These are phyloP conservation scores for Nicotiana benthamiana DNA, from an alignment of 257 asterid species.

Conservation along the genomic window DNA sequence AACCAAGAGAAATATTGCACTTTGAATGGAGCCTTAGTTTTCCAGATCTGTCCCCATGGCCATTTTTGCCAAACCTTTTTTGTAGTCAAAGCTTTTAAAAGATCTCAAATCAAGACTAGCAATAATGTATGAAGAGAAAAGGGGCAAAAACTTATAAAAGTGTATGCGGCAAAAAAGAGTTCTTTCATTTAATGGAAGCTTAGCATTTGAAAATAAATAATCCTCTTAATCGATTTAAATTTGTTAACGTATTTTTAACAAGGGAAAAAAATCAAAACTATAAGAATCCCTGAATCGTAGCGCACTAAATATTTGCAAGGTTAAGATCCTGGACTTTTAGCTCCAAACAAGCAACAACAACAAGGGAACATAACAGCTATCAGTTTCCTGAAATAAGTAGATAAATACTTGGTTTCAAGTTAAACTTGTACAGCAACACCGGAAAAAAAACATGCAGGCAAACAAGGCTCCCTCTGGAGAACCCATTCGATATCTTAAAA, in stretches of 20 bases:
- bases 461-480: slow-evolving; percentile 6
- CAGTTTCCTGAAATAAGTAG: background rate
- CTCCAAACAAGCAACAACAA: background rate
- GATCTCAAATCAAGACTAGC: background rate
- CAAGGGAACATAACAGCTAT: background rate
- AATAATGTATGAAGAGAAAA: background rate
- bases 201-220: background rate
- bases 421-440: slow-evolving; percentile 1
- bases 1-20: background rate
- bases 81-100: background rate
- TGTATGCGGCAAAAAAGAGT: background rate
- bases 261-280: background rate
- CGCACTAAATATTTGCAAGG: background rate
- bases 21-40: background rate
- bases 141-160: background rate
- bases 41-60: background rate
- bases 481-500: background rate
- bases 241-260: background rate
- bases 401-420: background rate
- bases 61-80: background rate
- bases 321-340: background rate
- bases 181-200: background rate
- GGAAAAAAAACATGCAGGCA: background rate
- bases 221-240: background rate
- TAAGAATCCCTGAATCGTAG: background rate